These are phyloP conservation scores for Asterella californica DNA, from an alignment of 225 moss, liverwort and hornwort species.

Conservation along the genomic window DNA sequence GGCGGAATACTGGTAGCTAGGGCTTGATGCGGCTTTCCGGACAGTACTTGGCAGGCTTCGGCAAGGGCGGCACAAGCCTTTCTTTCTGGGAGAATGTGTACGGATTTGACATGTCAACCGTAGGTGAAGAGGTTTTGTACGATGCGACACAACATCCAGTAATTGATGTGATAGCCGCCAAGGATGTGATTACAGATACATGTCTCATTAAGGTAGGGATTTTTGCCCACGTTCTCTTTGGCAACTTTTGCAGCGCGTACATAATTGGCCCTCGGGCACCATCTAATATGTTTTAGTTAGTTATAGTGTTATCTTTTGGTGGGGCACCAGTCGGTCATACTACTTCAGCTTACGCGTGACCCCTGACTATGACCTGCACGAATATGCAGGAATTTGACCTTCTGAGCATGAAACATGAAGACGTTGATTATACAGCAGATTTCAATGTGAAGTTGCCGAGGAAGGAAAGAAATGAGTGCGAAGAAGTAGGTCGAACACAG, in stretches of 20 bases:
- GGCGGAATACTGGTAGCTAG: not conserved
- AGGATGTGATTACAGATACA: slow-evolving; percentile 72
- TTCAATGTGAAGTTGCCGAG: slow-evolving; percentile 56
- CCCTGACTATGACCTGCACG: not conserved
- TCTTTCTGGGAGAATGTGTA: slow-evolving; percentile 94
- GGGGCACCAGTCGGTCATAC: no score
- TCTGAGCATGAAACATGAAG: slow-evolving; percentile 72
- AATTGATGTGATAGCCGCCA: slow-evolving; percentile 70
- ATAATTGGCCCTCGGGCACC: not conserved
- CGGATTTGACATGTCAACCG: slow-evolving; percentile 84
- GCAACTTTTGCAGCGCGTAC: not conserved
- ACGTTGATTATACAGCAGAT: slow-evolving; percentile 76
- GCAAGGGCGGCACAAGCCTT: slow-evolving; percentile 88
- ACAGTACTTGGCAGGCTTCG: slow-evolving; percentile 91
- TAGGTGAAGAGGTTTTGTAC: slow-evolving; percentile 81
- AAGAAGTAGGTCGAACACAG: not conserved
- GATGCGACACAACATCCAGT: slow-evolving; percentile 81
- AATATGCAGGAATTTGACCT: slow-evolving; percentile 76
- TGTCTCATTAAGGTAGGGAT: slow-evolving; percentile 61
- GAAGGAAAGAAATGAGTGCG: not conserved
- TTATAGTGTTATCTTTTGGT: no score
- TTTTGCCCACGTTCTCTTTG: not conserved
- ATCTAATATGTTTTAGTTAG: no score
- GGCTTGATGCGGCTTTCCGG: slow-evolving; percentile 25
- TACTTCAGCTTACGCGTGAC: no score